Conservation (phyloP, 805 yeast species). For the Pichia sporocuriosa region DNA sequence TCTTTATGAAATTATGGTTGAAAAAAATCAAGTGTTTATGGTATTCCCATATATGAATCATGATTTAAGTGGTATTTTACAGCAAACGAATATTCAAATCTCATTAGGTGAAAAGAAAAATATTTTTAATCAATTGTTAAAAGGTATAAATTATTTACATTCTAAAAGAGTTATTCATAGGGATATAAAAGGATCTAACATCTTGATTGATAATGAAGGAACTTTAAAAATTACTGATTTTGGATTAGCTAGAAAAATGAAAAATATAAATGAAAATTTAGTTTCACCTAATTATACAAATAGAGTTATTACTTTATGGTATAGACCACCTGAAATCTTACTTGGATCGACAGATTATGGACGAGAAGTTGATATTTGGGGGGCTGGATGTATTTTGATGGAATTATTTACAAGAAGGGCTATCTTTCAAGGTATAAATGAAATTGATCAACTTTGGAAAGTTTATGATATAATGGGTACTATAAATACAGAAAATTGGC, state of each 20-base stretch:
- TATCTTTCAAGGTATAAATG: constrained; percentile 82
- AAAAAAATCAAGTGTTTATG: constrained; percentile 70
- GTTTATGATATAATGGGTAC: constrained; percentile 86
- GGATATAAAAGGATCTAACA: constrained; percentile 78
- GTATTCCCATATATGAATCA: constrained; percentile 90
- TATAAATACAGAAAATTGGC: constrained; percentile 70
- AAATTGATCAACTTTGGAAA: constrained; percentile 70
- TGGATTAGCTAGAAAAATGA: constrained; percentile 76
- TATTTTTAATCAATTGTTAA: constrained; percentile 56
- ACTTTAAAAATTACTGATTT: constrained; percentile 70
- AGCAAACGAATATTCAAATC: constrained; percentile 63
- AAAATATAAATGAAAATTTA: constrained; percentile 38
- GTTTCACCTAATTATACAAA: constrained; percentile 81
- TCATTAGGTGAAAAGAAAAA: constrained; percentile 60
- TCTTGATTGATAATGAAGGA: constrained; percentile 57
- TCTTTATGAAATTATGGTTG: constrained; percentile 84
- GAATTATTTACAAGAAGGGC: constrained; percentile 75
- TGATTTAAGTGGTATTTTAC: constrained; percentile 81
- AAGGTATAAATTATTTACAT: constrained; percentile 67
- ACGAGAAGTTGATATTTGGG: constrained; percentile 93
- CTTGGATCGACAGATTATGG: constrained; percentile 89
- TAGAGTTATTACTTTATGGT: constrained; percentile 94
- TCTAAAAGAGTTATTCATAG: constrained; percentile 64
- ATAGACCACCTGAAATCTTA: constrained; percentile 90
- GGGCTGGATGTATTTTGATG: constrained; percentile 83